phyloP scores from a whole-genome alignment of 805 yeast genomes.

The Lachancea nothofagi region DNA sequence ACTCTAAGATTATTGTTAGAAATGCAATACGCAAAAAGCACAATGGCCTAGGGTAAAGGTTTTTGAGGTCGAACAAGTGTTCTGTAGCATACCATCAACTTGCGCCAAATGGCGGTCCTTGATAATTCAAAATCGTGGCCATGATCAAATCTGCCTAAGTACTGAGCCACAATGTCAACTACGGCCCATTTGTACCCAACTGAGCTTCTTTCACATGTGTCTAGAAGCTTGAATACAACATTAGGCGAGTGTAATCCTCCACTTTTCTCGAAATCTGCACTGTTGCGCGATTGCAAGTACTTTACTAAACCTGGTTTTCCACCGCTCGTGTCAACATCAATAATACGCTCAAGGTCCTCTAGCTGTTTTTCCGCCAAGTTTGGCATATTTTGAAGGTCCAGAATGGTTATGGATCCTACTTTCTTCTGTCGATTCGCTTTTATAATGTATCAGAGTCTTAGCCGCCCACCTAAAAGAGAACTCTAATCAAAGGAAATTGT shows the following conservation, averaged over 20 bases:
- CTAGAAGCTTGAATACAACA: neutral
- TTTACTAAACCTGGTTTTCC: neutral
- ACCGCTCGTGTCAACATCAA: neutral
- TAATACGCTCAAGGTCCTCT: neutral
- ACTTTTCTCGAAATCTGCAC: neutral
- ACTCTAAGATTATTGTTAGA: constrained; percentile 3
- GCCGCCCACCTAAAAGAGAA: no score
- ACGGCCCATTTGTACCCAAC: constrained; percentile 1
- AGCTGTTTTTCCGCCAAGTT: neutral
- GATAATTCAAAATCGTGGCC: neutral
- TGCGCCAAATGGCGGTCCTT: neutral
- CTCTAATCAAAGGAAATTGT: no score
- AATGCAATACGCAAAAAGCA: neutral
- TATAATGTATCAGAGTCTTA: no score
- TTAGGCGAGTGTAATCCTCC: neutral
- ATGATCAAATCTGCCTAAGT: neutral
- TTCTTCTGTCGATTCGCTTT: no score
- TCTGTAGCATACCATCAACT: constrained; percentile 1
- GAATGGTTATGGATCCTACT: no score
- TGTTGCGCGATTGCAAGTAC: neutral
- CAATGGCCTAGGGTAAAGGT: neutral
- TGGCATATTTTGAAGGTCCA: no score
- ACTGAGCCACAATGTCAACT: neutral
- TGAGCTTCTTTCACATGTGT: neutral
- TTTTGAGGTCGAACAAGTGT: neutral